phyloP scores from a whole-genome alignment of 345 rosid genomes.

The Theobroma cacao region DNA sequence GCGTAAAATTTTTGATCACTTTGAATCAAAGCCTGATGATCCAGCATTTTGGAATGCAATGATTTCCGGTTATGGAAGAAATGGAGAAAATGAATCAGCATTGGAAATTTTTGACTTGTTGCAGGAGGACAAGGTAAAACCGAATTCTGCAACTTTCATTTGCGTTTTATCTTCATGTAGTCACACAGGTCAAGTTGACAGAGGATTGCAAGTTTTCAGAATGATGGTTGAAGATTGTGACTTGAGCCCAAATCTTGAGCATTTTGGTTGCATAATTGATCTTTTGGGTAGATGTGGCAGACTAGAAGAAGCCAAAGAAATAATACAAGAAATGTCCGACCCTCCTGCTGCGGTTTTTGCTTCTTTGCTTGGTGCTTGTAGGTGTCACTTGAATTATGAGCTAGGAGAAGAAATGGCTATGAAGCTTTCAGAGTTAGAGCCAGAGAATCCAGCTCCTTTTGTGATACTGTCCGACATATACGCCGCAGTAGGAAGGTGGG shows the following conservation, averaged over 20 bases:
- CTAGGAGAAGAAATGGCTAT: slow-evolving; percentile 50
- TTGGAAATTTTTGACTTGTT: slow-evolving; percentile 48
- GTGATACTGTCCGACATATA: slow-evolving; percentile 61
- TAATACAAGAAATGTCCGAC: slow-evolving; percentile 40
- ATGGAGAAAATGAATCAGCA: slow-evolving; percentile 53
- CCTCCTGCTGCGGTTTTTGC: slow-evolving; percentile 47
- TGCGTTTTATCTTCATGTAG: slow-evolving; percentile 47
- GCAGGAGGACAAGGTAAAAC: slow-evolving; percentile 39
- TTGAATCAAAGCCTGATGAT: slow-evolving; percentile 48
- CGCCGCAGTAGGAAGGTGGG: slow-evolving; percentile 56
- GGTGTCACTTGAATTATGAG: slow-evolving; percentile 39
- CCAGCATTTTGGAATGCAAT: slow-evolving; percentile 75
- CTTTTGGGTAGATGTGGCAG: slow-evolving; percentile 54
- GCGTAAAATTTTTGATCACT: slow-evolving; percentile 38
- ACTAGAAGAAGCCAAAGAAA: slow-evolving; percentile 50
- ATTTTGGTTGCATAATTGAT: slow-evolving; percentile 59
- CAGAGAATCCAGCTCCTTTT: slow-evolving; percentile 48
- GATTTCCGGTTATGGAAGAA: slow-evolving; percentile 70
- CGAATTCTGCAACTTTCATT: slow-evolving; percentile 51
- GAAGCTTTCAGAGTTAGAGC: slow-evolving; percentile 50
- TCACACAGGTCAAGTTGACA: slow-evolving; percentile 54
- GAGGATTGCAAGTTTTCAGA: slow-evolving; percentile 39
- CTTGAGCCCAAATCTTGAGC: slow-evolving; percentile 42
- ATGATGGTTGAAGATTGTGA: slow-evolving; percentile 38
- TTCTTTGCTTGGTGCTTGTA: slow-evolving; percentile 62